Percentiles rank a stretch among this genome's conserved stretches.
These are phyloP conservation scores for Pelargonium nanum DNA, from an alignment of 345 rosid species.

Conservation along the genomic window DNA sequence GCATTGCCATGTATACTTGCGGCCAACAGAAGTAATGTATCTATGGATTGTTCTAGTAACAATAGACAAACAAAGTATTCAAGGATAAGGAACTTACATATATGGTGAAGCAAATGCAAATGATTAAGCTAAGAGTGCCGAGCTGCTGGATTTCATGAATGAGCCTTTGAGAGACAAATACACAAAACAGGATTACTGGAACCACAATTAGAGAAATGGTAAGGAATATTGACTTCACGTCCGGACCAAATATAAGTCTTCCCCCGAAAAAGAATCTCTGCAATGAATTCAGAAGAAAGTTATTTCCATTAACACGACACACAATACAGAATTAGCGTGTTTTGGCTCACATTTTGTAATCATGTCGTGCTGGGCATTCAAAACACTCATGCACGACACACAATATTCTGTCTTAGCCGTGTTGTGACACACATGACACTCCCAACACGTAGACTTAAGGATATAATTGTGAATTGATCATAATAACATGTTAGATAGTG, in stretches of 20 bases:
- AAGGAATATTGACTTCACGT: constrained; percentile 62
- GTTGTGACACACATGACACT: no score
- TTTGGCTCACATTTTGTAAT: no score
- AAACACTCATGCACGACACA: no score
- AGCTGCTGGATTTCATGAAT: constrained; percentile 34
- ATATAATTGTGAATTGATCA: no score
- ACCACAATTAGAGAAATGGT: constrained; percentile 49
- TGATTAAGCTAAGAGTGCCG: constrained; percentile 31
- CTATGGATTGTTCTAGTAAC: background rate
- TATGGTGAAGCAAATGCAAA: constrained; percentile 28
- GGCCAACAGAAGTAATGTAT: background rate
- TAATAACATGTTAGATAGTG: no score
- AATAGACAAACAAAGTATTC: background rate
- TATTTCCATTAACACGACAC: background rate
- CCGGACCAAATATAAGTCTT: constrained; percentile 76
- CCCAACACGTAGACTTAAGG: no score
- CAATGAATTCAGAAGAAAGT: constrained; percentile 15
- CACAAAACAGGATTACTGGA: constrained; percentile 64
- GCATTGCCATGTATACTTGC: no score
- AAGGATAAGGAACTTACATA: constrained; percentile 33
- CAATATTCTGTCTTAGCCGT: no score
- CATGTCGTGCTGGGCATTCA: no score
- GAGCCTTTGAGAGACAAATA: constrained; percentile 47
- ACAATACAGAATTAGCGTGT: background rate
- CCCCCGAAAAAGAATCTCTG: constrained; percentile 77